These are phyloP conservation scores for Mikania micrantha DNA, from an alignment of 129 eudicot species.

Conservation along the genomic window DNA sequence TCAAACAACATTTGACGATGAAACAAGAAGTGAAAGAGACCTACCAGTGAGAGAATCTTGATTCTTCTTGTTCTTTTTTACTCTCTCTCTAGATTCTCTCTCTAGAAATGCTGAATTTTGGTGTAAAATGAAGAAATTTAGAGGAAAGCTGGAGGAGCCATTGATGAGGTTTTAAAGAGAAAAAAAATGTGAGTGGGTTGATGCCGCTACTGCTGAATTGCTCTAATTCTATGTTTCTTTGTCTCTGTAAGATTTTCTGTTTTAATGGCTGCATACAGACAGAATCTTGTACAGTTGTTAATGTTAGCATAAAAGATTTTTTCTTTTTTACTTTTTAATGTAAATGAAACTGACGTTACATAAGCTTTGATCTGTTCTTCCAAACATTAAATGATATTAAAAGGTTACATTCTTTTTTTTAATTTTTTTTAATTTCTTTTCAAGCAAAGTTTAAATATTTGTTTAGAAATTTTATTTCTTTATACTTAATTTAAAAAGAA, in stretches of 20 bases:
- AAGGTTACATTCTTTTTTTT: neutral
- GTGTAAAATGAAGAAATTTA: constrained; percentile 1
- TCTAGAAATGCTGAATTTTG: constrained; percentile 6
- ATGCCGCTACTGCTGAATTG: constrained; percentile 20
- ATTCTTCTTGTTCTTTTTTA: neutral
- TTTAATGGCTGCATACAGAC: constrained; percentile 29
- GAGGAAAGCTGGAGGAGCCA: constrained; percentile 13
- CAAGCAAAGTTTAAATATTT: neutral
- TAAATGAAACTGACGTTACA: constrained; percentile 19
- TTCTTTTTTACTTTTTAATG: constrained; percentile 14
- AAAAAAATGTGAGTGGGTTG: constrained; percentile 24
- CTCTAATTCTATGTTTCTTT: constrained; percentile 28
- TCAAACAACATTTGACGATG: neutral
- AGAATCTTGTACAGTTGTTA: constrained; percentile 36
- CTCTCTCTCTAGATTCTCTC: constrained; percentile 17
- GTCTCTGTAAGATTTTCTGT: constrained; percentile 34
- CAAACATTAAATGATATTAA: neutral
- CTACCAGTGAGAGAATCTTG: constrained; percentile 10
- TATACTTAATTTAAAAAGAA: neutral
- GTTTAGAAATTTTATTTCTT: neutral
- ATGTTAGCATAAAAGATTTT: constrained; percentile 1
- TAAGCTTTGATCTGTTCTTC: neutral
- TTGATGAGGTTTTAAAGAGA: constrained; percentile 33
- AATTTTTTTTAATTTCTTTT: neutral
- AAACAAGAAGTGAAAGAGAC: neutral